A percentile compares a stretch with the other conserved stretches of the same genome.
These are phyloP conservation scores for Cercospora sp. DNA, from an alignment of 2,329 filamentous ascomycete genomes.

Conservation along the genomic window DNA sequence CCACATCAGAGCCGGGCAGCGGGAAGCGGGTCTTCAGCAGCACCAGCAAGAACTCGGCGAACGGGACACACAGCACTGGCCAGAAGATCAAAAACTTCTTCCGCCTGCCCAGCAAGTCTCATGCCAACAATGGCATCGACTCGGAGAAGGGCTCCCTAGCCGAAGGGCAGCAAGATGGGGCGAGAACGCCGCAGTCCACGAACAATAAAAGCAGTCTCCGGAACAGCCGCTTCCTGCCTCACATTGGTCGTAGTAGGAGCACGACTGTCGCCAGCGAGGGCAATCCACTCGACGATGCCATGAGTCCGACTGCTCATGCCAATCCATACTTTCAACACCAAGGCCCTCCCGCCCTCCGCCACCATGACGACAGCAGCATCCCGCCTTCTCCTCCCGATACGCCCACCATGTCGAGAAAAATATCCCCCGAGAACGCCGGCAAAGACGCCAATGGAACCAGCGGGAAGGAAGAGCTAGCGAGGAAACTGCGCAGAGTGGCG, in stretches of 20 bases:
- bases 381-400: constrained; percentile 92
- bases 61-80: constrained; percentile 54
- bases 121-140: constrained; percentile 41
- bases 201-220: constrained; percentile 62
- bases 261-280: constrained; percentile 91
- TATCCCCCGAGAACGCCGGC: constrained; percentile 62
- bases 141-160: constrained; percentile 38
- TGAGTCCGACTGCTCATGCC: constrained; percentile 89
- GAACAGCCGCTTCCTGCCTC: constrained; percentile 85
- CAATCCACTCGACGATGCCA: constrained; percentile 80
- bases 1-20: constrained; percentile 20
- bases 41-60: constrained; percentile 43
- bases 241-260: constrained; percentile 83
- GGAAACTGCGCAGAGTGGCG: constrained; percentile 89
- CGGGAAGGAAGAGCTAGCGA: constrained; percentile 89
- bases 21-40: constrained; percentile 53
- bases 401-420: constrained; percentile 69
- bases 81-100: constrained; percentile 71
- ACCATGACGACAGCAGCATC: constrained; percentile 91
- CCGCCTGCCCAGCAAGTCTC: constrained; percentile 58
- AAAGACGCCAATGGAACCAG: constrained; percentile 70
- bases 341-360: constrained; percentile 85
- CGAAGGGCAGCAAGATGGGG: constrained; percentile 44
- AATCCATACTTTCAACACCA: constrained; percentile 98
- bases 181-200: constrained; percentile 57